Evolutionary conservation across 345 rosid genomes (phyloP), one percentile per base, ranked within the genome.

Genomic region (Balakata baccata): DNA sequence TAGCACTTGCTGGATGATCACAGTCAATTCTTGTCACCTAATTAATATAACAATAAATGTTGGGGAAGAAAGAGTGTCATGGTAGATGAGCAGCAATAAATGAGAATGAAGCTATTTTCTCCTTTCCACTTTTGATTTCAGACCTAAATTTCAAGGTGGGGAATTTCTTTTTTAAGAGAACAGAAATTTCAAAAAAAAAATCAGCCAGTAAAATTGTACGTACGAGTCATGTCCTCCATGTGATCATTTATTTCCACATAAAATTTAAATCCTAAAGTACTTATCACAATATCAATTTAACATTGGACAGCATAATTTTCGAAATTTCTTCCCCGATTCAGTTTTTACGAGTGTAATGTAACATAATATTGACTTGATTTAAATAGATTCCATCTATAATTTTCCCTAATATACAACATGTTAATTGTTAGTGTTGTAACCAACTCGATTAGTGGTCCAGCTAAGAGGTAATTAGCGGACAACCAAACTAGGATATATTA

Each of bases 161-260:
- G 61, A 52, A 45, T 58, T 23, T 57, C 47, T 18, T 11, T n/a
- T 11, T 23, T 0, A 60, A 29, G 29, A 52, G 8, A 29, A 1
- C 5, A 3, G 18, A n/a, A 45, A 25, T 12, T 58, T 22, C 66
- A 59, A 25, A 52, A 25, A 25, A 52, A 25, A 60, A 37, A 13
- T 37, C 22, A 75, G 57, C 13, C 37, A 2, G 13, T 45, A 17
- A 29, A 54, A n/a, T 25, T 29, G 34, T 2, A 29, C 18, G 43
- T 64, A 71, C 75, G 79, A 84, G 78, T 79, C 86, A 83, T 71
- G 67, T 34, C 56, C 74, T 49, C 49, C 65, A 54, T 68, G 79
- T 80, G 85, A 74, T 23, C 39, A 71, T 76, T 77, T 54, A 71
- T 71, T 70, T 54, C 50, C 29, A 37, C 4, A 23, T 62, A 22